Conservation (phyloP, 495 filamentous ascomycete genomes). For the Penicillium paxilli region DNA sequence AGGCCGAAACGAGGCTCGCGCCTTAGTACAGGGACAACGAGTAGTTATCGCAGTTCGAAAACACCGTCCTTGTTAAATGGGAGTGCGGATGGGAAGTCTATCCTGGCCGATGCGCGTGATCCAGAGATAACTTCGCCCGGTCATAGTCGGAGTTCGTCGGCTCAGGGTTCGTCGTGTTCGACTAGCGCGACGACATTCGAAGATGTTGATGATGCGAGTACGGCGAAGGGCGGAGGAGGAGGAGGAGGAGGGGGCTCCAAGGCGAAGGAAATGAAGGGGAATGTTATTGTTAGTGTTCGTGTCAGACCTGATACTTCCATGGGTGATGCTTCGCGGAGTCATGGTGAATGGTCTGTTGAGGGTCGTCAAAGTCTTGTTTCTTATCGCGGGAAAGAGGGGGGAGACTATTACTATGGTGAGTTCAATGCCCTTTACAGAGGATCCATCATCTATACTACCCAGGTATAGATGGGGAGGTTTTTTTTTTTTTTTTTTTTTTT, state of each 20-base stretch:
- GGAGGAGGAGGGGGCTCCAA: constrained; percentile 30
- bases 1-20: constrained; percentile 39
- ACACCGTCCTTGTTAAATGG: constrained; percentile 77
- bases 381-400: constrained; percentile 84
- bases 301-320: constrained; percentile 76
- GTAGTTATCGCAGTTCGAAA: constrained; percentile 52
- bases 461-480: neutral
- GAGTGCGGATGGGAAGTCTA: constrained; percentile 71
- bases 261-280: constrained; percentile 76
- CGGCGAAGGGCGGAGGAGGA: constrained; percentile 23
- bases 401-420: constrained; percentile 90
- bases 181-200: constrained; percentile 88
- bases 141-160: constrained; percentile 85
- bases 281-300: constrained; percentile 93
- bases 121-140: constrained; percentile 81
- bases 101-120: constrained; percentile 58
- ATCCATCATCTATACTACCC: too few species aligned
- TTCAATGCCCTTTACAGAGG: neutral
- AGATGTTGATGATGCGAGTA: constrained; percentile 49
- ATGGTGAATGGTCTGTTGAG: constrained; percentile 92
- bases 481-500: neutral
- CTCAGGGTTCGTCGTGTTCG: constrained; percentile 86
- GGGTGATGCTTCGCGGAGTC: constrained; percentile 59
- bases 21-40: constrained; percentile 40
- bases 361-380: constrained; percentile 77